Conservation (phyloP, 345 rosid species). For the Angophora floribunda region DNA sequence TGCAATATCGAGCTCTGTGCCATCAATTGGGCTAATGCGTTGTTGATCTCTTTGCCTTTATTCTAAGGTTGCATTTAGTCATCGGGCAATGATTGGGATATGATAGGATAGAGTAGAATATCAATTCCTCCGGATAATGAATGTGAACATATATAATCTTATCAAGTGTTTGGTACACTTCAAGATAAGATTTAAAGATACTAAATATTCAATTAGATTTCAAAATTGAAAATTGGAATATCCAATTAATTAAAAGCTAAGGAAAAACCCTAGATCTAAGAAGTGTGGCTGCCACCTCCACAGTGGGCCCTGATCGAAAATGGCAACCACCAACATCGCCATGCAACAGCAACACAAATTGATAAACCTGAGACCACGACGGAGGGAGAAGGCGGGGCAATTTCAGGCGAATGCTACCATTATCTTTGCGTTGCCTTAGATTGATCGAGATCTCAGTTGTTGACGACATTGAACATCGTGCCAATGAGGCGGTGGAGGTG, state of each 20-base stretch:
- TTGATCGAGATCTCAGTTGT: background rate
- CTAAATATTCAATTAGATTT: background rate
- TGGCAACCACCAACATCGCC: background rate
- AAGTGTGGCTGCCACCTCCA: background rate
- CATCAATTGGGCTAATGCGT: background rate
- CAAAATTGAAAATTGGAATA: background rate
- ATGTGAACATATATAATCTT: background rate
- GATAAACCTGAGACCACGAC: fast-evolving
- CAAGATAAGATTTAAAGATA: background rate
- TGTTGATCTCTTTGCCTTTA: background rate
- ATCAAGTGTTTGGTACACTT: background rate
- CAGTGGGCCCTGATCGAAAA: background rate
- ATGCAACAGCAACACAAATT: too few relatives aligned
- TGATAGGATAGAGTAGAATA: too few relatives aligned
- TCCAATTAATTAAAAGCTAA: too few relatives aligned
- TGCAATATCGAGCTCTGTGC: background rate
- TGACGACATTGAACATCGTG: background rate
- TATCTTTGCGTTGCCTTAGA: background rate
- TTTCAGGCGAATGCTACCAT: fast-evolving
- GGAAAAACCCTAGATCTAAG: background rate
- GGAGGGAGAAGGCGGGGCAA: background rate
- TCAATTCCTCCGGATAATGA: background rate
- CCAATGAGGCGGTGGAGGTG: background rate
- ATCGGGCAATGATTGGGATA: background rate
- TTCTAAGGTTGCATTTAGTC: fast-evolving